Conservation (phyloP, 805 yeast genomes). For the Wickerhamiella lipophila region DNA sequence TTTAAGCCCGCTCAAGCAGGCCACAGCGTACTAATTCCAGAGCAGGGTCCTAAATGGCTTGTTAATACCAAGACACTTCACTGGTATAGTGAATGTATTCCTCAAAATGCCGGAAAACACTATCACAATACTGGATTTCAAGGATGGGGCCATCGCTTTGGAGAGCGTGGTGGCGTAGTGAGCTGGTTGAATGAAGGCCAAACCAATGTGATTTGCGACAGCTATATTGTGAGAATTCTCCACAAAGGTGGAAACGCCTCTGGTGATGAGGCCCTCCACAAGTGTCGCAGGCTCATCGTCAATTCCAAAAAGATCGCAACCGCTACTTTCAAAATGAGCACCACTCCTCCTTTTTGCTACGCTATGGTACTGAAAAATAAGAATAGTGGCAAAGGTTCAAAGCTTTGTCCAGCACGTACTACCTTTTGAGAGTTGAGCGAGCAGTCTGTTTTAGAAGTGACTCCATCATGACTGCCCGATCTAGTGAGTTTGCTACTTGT, state of each 20-base stretch:
- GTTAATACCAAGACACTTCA: slow-evolving; percentile 36
- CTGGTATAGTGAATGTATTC: slow-evolving; percentile 31
- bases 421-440: slow-evolving; percentile 33
- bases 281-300: slow-evolving; percentile 22
- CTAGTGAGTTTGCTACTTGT: slow-evolving; percentile 35
- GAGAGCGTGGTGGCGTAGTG: slow-evolving; percentile 38
- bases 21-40: slow-evolving; percentile 34
- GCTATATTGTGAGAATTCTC: slow-evolving; percentile 31
- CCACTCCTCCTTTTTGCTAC: slow-evolving; percentile 36
- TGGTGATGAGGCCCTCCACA: slow-evolving; percentile 33
- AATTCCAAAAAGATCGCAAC: slow-evolving; percentile 36
- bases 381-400: slow-evolving; percentile 40
- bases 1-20: slow-evolving; percentile 35
- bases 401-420: slow-evolving; percentile 38
- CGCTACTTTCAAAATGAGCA: slow-evolving; percentile 35
- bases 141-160: slow-evolving; percentile 38
- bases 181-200: slow-evolving; percentile 42
- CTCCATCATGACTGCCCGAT: slow-evolving; percentile 39
- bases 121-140: slow-evolving; percentile 39
- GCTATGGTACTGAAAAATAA: slow-evolving; percentile 39
- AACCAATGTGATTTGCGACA: slow-evolving; percentile 36
- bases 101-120: slow-evolving; percentile 35
- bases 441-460: slow-evolving; percentile 30
- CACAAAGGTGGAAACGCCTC: slow-evolving; percentile 34
- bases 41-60: slow-evolving; percentile 38